Evolutionary conservation across 352 stramenopile genomes (phyloP).

Genomic region (Phytophthora parvispora): DNA sequence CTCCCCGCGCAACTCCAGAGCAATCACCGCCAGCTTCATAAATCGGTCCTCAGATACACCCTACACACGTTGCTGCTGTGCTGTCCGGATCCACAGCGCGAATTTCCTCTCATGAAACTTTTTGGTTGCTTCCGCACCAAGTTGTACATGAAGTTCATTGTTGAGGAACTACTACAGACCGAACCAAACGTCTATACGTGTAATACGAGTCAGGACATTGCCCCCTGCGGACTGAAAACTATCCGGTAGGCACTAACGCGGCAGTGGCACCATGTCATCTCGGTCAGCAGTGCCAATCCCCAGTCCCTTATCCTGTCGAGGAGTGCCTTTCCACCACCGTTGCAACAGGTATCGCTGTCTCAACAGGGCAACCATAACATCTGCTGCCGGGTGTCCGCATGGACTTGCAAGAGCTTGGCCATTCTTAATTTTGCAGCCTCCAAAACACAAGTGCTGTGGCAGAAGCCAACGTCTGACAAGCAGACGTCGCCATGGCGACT

Average conservation of each 20-base stretch:
- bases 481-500: neutral
- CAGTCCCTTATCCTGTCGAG: neutral
- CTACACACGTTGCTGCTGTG: neutral
- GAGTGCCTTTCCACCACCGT: slow-evolving; percentile 2
- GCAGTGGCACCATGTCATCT: neutral
- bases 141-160: too few relatives aligned
- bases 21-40: neutral
- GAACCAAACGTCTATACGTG: too few relatives aligned
- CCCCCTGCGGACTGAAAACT: too few relatives aligned
- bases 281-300: slow-evolving; percentile 1
- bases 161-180: too few relatives aligned
- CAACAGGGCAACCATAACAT: slow-evolving; percentile 2
- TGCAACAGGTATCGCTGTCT: slow-evolving; percentile 1
- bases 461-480: neutral
- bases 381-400: neutral
- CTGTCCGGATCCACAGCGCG: neutral
- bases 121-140: too few relatives aligned
- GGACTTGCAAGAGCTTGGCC: neutral
- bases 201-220: too few relatives aligned
- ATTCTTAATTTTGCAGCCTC: neutral
- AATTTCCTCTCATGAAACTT: too few relatives aligned
- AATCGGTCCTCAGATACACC: neutral
- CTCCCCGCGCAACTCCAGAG: neutral
- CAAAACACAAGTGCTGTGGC: neutral
- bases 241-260: slow-evolving; percentile 2